Base-by-base conservation (phyloP, 768 basidiomycete species). In the Erythrobasidium yunnanense region DNA sequence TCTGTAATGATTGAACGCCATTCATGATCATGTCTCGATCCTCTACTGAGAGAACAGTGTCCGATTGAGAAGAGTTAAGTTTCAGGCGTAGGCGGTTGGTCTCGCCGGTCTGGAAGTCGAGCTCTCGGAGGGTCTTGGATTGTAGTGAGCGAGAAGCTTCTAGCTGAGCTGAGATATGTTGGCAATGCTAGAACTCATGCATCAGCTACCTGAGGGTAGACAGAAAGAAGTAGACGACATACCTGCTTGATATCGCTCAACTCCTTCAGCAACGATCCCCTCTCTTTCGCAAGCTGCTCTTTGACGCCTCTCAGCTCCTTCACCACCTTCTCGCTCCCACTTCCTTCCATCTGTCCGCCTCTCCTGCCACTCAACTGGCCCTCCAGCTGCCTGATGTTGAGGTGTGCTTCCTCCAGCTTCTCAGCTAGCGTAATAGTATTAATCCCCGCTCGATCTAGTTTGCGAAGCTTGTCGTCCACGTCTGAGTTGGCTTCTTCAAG, bases 381-480 rank as follows among this genome's bases (percentile, higher is more conserved):
- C 25, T 66, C 65, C 15, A 66, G 55, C n/a, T 66, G 38, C 35
- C 55, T 27, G 25, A 49, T 58, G 18, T 47, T 22, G 22, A 15
- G 8, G 18, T n/a, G 18, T 0, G 71, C 70, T 1, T 55, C 55
- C 15, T 70, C 60, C 0, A 75, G 69, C 57, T 72, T 60, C 0
- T 67, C 51, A 6, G 67, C 65, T 51, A 71, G 50, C 7, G 58
- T 34, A 49, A 73, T 47, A 17, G 62, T 67, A 46, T 70, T 66
- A 23, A 60, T 67, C 4, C 70, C 75, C 3, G 88, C 88, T 0
- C 85, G 84, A 65, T 89, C 85, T 72, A 92, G 83, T 55, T 85
- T 83, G 73, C 89, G 88, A 17, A 92, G 80, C 74, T 91, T 90
- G 72, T 89, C 85, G 70, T 92, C 90, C 58, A 92, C 87, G 70